phyloP scores from a whole-genome alignment of 306 rosid genomes.

The Albizia julibrissin region DNA sequence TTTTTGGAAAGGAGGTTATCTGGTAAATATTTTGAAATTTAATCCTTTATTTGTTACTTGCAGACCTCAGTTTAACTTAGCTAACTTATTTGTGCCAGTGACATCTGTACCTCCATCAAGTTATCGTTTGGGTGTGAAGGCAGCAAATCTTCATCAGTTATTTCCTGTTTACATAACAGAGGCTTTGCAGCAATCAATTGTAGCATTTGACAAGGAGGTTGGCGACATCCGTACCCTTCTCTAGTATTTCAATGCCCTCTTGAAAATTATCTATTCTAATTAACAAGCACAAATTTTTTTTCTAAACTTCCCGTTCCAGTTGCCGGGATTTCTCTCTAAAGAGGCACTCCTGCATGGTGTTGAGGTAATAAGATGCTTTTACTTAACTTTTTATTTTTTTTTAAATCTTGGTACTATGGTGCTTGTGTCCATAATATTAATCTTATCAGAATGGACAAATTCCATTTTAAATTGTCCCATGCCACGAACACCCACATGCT shows the following conservation, averaged over 20 bases:
- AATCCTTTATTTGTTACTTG: slow-evolving; percentile 26
- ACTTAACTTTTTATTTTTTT: neutral
- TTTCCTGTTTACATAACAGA: slow-evolving; percentile 69
- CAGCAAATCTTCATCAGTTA: slow-evolving; percentile 77
- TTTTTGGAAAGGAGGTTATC: slow-evolving; percentile 71
- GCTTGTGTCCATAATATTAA: neutral
- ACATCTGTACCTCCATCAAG: slow-evolving; percentile 83
- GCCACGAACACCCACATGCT: neutral
- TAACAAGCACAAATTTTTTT: neutral
- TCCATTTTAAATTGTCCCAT: neutral
- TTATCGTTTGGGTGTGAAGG: slow-evolving; percentile 94
- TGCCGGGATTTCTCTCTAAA: slow-evolving; percentile 85
- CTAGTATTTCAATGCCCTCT: slow-evolving; percentile 1
- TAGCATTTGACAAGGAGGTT: slow-evolving; percentile 82
- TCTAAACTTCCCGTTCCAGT: slow-evolving; percentile 52
- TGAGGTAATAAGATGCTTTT: slow-evolving; percentile 63
- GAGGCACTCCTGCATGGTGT: slow-evolving; percentile 98
- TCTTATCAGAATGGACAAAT: neutral
- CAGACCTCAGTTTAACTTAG: slow-evolving; percentile 29
- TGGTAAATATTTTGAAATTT: slow-evolving; percentile 46
- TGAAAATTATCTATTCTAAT: slow-evolving; percentile 19
- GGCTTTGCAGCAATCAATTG: slow-evolving; percentile 77
- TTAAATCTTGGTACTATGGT: neutral
- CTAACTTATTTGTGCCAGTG: slow-evolving; percentile 45
- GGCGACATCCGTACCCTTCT: slow-evolving; percentile 20